Base-by-base conservation (phyloP, 306 rosid species). In the Cicer bijugum region DNA sequence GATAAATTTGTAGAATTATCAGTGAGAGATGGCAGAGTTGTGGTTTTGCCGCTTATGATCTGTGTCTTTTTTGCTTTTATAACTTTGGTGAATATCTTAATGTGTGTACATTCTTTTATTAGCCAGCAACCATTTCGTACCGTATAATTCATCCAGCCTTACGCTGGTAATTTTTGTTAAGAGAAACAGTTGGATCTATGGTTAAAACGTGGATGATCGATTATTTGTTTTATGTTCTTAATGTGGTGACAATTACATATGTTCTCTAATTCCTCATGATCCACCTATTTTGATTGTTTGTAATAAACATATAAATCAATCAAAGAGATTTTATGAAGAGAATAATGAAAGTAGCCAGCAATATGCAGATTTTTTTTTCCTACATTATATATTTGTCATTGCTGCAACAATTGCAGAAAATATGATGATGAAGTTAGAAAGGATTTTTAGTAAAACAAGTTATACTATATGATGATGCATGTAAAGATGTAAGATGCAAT, bases 1-100 rank as follows among this genome's bases (percentile, higher is more conserved):
- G 84, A 72, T 67, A 52, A 73, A 67, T 73, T 77, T 69, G 80
- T 80, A 84, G 71, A 76, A 76, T 67, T 59, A 66, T 58, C 80
- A 72, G 71, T 35, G 11, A 45, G 77, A 68, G 52, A 67, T 48
- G 45, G 63, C 39, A 56, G 72, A 61, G 59, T 76, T 61, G 56
- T 76, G 61, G 60, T 80, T 72, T 76, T 45, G 55, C 61, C 38
- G 62, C 68, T 9, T 38, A 52, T 66, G 66, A 78, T 62, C 45
- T 50, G 37, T 74, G 23, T 68, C 38, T 12, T 46, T 43, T 57
- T 67, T n/a, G 65, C 48, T 60, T 9, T 70, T 1, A 67, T 1
- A 39, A 60, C 63, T 42, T 23, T 5, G 65, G 50, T 62, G 67
- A 66, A 64, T 56, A 33, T 68, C 45, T 58, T 67, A 61, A 4